Evolutionary conservation across 257 asterid species (phyloP).

Genomic region (Forsythia viridissima): DNA sequence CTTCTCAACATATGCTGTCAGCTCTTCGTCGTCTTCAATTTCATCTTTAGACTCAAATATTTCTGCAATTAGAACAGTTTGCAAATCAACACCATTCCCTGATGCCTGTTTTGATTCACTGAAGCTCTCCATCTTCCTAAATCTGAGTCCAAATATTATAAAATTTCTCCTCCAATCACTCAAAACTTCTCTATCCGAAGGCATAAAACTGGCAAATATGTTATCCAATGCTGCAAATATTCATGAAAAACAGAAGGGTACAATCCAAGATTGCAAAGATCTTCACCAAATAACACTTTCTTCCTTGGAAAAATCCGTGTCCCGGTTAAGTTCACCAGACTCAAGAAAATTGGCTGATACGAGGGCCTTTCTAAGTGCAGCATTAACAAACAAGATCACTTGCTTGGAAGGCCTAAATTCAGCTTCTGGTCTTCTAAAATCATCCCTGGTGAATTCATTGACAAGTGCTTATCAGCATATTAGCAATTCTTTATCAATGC

Average conservation of each 20-base stretch:
- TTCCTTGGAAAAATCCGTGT: slow-evolving; percentile 46
- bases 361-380: slow-evolving; percentile 63
- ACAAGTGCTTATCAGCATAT: slow-evolving; percentile 47
- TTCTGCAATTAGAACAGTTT: slow-evolving; percentile 37
- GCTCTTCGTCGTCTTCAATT: slow-evolving; percentile 31
- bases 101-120: slow-evolving; percentile 55
- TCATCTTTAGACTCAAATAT: slow-evolving; percentile 22
- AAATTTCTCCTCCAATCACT: slow-evolving; percentile 52
- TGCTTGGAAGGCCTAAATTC: slow-evolving; percentile 69
- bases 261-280: slow-evolving; percentile 68
- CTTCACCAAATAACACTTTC: slow-evolving; percentile 68
- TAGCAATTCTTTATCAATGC: slow-evolving; percentile 62
- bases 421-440: slow-evolving; percentile 58
- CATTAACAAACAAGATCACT: slow-evolving; percentile 69
- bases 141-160: slow-evolving; percentile 52
- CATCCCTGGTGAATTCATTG: slow-evolving; percentile 40
- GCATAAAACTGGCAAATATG: slow-evolving; percentile 44
- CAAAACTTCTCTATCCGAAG: slow-evolving; percentile 53
- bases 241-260: slow-evolving; percentile 58
- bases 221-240: slow-evolving; percentile 45
- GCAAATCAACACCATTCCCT: slow-evolving; percentile 72
- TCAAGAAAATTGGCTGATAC: slow-evolving; percentile 50
- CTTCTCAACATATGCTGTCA: slow-evolving; percentile 20
- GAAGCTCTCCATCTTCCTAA: slow-evolving; percentile 58
- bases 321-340: slow-evolving; percentile 28